phyloP scores from a whole-genome alignment of 768 basidiomycete species.

The Chiua virens region DNA sequence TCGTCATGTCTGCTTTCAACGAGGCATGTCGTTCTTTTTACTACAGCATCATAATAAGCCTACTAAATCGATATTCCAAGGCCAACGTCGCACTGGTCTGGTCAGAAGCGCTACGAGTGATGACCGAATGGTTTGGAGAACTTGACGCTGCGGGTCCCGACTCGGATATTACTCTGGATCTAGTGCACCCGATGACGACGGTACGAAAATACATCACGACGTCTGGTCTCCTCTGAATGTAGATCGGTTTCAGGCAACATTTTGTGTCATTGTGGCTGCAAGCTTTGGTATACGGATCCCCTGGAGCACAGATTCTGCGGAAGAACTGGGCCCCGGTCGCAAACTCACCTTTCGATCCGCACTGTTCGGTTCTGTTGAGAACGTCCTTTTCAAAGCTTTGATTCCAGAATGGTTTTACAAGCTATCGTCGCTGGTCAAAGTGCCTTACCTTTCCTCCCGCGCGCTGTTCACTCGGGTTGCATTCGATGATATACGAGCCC shows the following conservation, averaged over 20 bases:
- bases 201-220: slow-evolving; percentile 4
- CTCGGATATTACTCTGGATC: slow-evolving; percentile 21
- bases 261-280: slow-evolving; percentile 43
- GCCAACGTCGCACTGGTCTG: slow-evolving; percentile 50
- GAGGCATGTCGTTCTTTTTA: slow-evolving; percentile 33
- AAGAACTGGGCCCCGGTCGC: slow-evolving; percentile 29
- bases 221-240: neutral
- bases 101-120: slow-evolving; percentile 44
- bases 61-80: slow-evolving; percentile 25
- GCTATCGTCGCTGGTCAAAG: slow-evolving; percentile 25
- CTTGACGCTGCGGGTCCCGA: slow-evolving; percentile 30
- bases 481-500: slow-evolving; percentile 37
- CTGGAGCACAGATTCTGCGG: slow-evolving; percentile 32
- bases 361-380: slow-evolving; percentile 15
- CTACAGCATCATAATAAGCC: neutral
- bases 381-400: slow-evolving; percentile 30
- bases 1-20: slow-evolving; percentile 50
- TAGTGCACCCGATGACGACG: slow-evolving; percentile 9
- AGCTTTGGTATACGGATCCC: slow-evolving; percentile 41
- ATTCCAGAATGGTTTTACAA: slow-evolving; percentile 36
- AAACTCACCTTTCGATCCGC: slow-evolving; percentile 39
- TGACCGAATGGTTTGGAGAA: no score
- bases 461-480: slow-evolving; percentile 29
- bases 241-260: slow-evolving; percentile 26
- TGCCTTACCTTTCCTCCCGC: no score